Conservation (phyloP, 2,329 filamentous ascomycete genomes). For the Penicillium sumatraense region DNA sequence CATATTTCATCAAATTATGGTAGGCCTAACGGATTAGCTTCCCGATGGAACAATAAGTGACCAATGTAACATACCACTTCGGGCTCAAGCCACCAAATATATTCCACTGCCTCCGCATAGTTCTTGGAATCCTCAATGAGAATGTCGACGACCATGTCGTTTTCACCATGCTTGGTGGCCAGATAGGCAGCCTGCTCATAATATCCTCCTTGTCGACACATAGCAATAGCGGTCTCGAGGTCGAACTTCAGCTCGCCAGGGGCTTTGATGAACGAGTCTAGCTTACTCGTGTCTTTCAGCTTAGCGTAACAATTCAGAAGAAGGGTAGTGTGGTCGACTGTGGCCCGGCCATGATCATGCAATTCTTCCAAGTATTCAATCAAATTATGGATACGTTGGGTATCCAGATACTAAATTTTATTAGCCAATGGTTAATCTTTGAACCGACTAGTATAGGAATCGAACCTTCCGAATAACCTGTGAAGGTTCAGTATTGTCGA, state of each 20-base stretch:
- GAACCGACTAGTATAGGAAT: too few relatives aligned
- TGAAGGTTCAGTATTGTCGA: conserved; percentile 93
- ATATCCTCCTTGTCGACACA: conserved; percentile 97
- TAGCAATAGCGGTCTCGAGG: conserved; percentile 92
- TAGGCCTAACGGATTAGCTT: conserved; percentile 65
- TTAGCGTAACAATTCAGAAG: conserved; percentile 98
- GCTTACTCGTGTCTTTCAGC: conserved; percentile 92
- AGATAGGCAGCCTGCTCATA: conserved; percentile 96
- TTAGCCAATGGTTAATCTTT: background rate
- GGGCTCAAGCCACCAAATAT: conserved; percentile 86
- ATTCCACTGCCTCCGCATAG: conserved; percentile 85
- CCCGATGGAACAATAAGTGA: background rate
- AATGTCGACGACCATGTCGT: conserved; percentile 92
- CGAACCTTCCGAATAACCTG: conserved; percentile 88
- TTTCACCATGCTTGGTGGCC: conserved; percentile 90
- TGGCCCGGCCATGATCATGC: conserved; percentile 91
- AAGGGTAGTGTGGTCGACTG: conserved; percentile 91
- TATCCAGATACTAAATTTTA: conserved; percentile 77
- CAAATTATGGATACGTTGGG: conserved; percentile 94
- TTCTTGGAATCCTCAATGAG: conserved; percentile 93
- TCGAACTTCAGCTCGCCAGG: conserved; percentile 91
- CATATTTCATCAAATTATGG: conserved; percentile 91
- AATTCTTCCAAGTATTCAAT: conserved; percentile 97
- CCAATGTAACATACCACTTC: conserved; percentile 62
- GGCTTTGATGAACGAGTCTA: conserved; percentile 95